Evolutionary conservation across 1,284 basidiomycete genomes (phyloP).

Genomic region (Apiotrichum akiyoshidainum): DNA sequence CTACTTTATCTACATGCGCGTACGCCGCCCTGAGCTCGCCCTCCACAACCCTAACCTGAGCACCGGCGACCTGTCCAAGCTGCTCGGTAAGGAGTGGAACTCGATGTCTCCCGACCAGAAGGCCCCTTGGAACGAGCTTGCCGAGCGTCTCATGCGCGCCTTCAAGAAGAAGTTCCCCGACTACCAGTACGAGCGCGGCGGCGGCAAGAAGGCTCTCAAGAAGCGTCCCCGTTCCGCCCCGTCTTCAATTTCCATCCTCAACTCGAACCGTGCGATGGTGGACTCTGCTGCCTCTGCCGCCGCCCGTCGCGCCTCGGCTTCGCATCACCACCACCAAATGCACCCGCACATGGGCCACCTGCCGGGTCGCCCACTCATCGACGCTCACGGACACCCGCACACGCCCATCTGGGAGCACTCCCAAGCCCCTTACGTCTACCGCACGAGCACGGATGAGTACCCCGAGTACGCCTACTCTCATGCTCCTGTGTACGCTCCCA

Average conservation of each 20-base stretch:
- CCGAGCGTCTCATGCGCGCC: slow-evolving; percentile 19
- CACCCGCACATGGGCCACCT: slow-evolving; percentile 1
- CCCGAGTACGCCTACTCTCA: slow-evolving; percentile 5
- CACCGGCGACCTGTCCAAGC: slow-evolving; percentile 22
- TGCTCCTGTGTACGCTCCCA: background rate
- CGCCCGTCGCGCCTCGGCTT: slow-evolving; percentile 6
- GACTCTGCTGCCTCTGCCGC: slow-evolving; percentile 3
- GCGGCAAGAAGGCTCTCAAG: slow-evolving; percentile 13
- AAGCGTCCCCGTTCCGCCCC: slow-evolving; percentile 8
- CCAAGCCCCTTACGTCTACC: slow-evolving; percentile 1
- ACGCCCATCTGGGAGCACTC: background rate
- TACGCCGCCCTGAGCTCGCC: slow-evolving; percentile 20
- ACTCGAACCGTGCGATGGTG: slow-evolving; percentile 10
- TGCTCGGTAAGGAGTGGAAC: slow-evolving; percentile 24
- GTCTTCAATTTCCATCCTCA: slow-evolving; percentile 4
- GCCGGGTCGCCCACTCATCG: background rate
- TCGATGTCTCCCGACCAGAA: slow-evolving; percentile 15
- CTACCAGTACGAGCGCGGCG: slow-evolving; percentile 26
- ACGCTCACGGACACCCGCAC: background rate
- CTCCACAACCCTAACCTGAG: slow-evolving; percentile 18
- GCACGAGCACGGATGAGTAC: background rate
- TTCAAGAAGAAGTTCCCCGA: slow-evolving; percentile 27
- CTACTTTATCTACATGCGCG: slow-evolving; percentile 25
- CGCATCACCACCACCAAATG: slow-evolving; percentile 9
- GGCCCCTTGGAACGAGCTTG: slow-evolving; percentile 21